These are phyloP conservation scores for Casuarina glauca DNA, from an alignment of 306 rosid species.

Conservation along the genomic window DNA sequence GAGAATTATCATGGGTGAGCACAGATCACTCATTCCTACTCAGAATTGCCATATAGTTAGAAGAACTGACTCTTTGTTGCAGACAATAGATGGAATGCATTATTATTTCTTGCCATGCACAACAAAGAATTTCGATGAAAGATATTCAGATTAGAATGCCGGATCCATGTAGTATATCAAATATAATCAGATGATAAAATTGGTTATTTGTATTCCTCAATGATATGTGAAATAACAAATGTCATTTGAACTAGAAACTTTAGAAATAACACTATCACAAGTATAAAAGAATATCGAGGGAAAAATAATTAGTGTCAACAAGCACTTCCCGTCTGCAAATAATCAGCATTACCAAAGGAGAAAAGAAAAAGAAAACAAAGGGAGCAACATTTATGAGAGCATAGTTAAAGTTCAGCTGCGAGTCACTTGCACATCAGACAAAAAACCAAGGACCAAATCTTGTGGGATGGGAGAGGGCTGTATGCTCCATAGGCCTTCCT, in stretches of 20 bases:
- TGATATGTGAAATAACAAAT: background rate
- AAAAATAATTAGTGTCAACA: background rate
- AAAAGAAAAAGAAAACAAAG: background rate
- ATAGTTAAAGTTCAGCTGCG: background rate
- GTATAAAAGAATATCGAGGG: background rate
- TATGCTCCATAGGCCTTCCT: background rate
- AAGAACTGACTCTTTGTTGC: constrained; percentile 22
- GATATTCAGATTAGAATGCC: background rate
- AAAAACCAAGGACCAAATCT: no score
- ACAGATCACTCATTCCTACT: constrained; percentile 98
- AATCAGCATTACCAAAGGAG: background rate
- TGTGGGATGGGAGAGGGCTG: background rate
- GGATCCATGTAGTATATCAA: background rate
- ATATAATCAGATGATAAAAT: background rate
- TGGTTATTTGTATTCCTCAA: background rate
- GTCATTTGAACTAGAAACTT: background rate
- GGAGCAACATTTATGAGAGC: background rate
- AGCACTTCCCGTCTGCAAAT: background rate
- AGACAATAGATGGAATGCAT: constrained; percentile 4
- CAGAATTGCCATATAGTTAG: constrained; percentile 33
- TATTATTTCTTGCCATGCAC: constrained; percentile 1
- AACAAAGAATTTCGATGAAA: background rate
- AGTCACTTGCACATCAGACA: background rate
- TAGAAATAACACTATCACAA: background rate
- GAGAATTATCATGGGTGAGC: constrained; percentile 97